Conservation (phyloP, 2,329 filamentous ascomycete genomes). For the Keithomyces neogunnii region DNA sequence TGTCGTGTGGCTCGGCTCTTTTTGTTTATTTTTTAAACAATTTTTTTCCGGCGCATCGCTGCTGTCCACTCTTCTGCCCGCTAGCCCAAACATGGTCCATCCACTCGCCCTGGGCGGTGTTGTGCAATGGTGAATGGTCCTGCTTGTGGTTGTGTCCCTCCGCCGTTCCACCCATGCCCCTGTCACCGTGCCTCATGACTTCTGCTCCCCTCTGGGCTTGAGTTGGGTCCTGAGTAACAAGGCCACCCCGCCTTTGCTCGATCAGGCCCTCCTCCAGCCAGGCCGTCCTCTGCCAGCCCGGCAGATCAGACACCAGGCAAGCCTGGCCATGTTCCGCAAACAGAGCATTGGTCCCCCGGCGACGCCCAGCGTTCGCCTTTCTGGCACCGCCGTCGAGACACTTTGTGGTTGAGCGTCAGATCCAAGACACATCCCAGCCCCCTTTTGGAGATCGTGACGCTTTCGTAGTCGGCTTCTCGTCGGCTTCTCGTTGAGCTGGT, state of each 20-base stretch:
- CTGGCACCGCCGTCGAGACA: not conserved
- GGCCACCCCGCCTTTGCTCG: not conserved
- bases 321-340: not conserved
- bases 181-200: not conserved
- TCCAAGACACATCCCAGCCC: not conserved
- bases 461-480: not conserved
- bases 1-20: not conserved
- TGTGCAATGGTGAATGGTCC: not conserved
- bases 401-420: not conserved
- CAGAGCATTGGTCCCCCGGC: not conserved
- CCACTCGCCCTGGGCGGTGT: not conserved
- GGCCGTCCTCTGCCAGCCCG: not conserved
- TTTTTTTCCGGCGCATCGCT: too few species aligned
- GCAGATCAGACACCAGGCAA: not conserved
- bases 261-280: not conserved
- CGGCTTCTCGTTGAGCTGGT: not conserved
- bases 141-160: not conserved
- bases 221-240: not conserved
- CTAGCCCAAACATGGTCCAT: not conserved
- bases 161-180: not conserved
- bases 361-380: not conserved
- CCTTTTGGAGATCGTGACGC: not conserved
- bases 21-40: too few species aligned
- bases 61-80: too few species aligned
- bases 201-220: not conserved